Percentiles rank a stretch among this genome's conserved stretches.
These are phyloP conservation scores for Ophiostoma sp. DNA, from an alignment of 2,329 filamentous ascomycete species.

Conservation along the genomic window DNA sequence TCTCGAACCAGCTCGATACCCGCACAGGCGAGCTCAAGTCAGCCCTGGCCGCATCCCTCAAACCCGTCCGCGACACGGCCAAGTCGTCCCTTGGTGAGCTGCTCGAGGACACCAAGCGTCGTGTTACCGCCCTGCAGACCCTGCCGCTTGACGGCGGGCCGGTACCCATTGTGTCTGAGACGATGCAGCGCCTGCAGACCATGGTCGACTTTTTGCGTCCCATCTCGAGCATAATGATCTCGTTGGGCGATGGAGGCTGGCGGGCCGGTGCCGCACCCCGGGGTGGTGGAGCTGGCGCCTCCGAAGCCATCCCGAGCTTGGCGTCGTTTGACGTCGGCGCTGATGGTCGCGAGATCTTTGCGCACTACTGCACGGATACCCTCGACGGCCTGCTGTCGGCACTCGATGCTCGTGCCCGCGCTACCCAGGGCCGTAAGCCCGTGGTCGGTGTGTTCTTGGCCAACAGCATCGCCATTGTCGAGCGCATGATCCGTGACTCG, in stretches of 20 bases:
- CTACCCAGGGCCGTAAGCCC: conserved; percentile 61
- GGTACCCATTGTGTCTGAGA: conserved; percentile 75
- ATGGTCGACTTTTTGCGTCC: conserved; percentile 86
- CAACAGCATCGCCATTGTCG: conserved; percentile 81
- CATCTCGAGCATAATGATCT: conserved; percentile 86
- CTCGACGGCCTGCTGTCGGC: conserved; percentile 76
- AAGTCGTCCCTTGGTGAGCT: conserved; percentile 82
- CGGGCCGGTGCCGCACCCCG: conserved; percentile 50
- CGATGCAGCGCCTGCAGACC: conserved; percentile 80
- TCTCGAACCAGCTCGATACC: conserved; percentile 77
- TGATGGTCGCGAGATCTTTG: conserved; percentile 83
- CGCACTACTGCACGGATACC: conserved; percentile 85
- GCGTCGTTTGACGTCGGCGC: conserved; percentile 84
- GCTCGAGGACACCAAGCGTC: conserved; percentile 77
- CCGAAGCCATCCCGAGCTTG: conserved; percentile 67
- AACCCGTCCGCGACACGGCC: conserved; percentile 87
- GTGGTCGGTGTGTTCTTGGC: conserved; percentile 85
- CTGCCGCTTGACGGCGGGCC: conserved; percentile 78
- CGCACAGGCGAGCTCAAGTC: conserved; percentile 77
- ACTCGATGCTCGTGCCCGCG: conserved; percentile 71
- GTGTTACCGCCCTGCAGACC: conserved; percentile 62
- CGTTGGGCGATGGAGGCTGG: conserved; percentile 92
- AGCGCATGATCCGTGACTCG: conserved; percentile 79
- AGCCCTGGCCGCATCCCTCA: conserved; percentile 78
- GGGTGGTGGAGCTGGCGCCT: conserved; percentile 31